A percentile compares a stretch with the other conserved stretches of the same genome.
phyloP scores from a whole-genome alignment of 306 rosid species.

The Vachellia collinsii region DNA sequence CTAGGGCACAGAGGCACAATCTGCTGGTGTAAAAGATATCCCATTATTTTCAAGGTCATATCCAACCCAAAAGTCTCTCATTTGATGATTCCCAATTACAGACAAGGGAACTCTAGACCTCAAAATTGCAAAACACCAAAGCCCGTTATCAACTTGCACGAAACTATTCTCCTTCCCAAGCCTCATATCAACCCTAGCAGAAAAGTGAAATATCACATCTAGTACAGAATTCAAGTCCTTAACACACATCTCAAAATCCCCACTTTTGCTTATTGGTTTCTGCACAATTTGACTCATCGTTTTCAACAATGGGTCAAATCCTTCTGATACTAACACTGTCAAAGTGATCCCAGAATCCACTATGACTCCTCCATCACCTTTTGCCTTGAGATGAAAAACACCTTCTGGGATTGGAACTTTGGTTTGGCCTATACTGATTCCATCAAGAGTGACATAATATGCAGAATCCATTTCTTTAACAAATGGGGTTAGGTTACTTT shows the following conservation, averaged over 20 bases:
- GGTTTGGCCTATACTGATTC: too few species aligned
- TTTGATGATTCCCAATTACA: not conserved
- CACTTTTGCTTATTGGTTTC: not conserved
- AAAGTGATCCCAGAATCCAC: not conserved
- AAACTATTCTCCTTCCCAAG: too few species aligned
- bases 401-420: too few species aligned
- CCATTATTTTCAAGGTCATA: constrained; percentile 12
- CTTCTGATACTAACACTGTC: constrained; percentile 22
- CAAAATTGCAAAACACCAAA: constrained; percentile 39
- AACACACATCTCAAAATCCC: constrained; percentile 28
- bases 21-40: not conserved
- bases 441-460: too few species aligned
- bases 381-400: too few species aligned
- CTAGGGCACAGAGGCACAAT: not conserved
- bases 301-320: constrained; percentile 17
- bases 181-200: constrained; percentile 24
- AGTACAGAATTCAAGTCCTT: not conserved
- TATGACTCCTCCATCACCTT: not conserved
- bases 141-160: not conserved
- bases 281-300: not conserved
- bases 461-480: too few species aligned
- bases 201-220: constrained; percentile 25
- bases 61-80: constrained; percentile 8
- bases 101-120: constrained; percentile 31
- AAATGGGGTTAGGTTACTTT: too few species aligned